Evolutionary conservation across 129 eudicot genomes (phyloP).

Genomic region (Chrysanthemum seticuspe): DNA sequence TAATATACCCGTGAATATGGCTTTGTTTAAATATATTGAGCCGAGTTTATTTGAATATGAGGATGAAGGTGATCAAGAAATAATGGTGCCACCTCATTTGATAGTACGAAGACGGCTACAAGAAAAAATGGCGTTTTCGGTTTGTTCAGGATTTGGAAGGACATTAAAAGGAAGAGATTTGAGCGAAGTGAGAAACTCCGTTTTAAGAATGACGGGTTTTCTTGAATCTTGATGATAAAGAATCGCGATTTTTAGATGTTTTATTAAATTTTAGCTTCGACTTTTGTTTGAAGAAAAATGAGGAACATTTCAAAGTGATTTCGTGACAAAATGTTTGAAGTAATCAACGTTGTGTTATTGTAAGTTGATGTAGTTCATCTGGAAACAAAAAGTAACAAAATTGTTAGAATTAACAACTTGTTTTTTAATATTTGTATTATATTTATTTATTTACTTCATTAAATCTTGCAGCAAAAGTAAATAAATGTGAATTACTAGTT

Average conservation of each 20-base stretch:
- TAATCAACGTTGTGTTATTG: constrained; percentile 8
- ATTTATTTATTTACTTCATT: not conserved
- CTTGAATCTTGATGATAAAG: constrained; percentile 48
- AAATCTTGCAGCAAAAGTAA: not conserved
- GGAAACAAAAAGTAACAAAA: constrained; percentile 16
- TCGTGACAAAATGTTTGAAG: constrained; percentile 18
- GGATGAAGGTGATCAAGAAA: constrained; percentile 35
- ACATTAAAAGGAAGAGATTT: constrained; percentile 64
- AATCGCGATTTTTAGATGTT: constrained; percentile 14
- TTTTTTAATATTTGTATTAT: not conserved
- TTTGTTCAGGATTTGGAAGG: constrained; percentile 63
- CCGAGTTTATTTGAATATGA: constrained; percentile 38
- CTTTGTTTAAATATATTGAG: constrained; percentile 34
- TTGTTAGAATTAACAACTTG: constrained; percentile 1
- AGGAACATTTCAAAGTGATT: not conserved
- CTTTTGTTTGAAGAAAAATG: not conserved
- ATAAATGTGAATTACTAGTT: not conserved
- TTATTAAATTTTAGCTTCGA: no score
- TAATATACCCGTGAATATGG: constrained; percentile 27
- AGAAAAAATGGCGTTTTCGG: constrained; percentile 69
- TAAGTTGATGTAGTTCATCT: constrained; percentile 21
- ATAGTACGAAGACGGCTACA: constrained; percentile 53
- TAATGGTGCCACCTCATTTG: constrained; percentile 77
- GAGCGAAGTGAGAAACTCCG: constrained; percentile 71
- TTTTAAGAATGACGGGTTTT: constrained; percentile 84